Base-by-base conservation (phyloP, 495 filamentous ascomycete species). In the Aspergillus nanangensis region DNA sequence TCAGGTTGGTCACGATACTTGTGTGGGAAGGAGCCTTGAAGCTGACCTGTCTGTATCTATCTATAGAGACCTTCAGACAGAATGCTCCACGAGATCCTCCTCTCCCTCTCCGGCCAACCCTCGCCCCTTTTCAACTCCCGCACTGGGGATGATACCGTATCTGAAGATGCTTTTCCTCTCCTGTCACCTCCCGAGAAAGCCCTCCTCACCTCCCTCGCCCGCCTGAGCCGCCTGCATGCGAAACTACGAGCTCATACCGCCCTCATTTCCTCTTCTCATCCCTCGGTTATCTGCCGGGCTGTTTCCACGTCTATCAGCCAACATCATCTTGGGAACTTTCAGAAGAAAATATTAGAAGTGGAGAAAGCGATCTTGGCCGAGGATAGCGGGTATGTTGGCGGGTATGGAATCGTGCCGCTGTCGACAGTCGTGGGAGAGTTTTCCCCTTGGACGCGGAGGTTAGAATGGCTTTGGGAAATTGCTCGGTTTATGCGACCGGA, bases 31-130 rank as follows among this genome's bases (percentile, higher is more conserved):
- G 21, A 13, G 11, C 29, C 21, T 1, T 17, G 20, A 13, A 43
- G 29, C 10, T 27, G 29, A 29, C 25, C 23, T 45, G 17, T 27
- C 41, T 39, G 46, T 43, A 41, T 41, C 47, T 3, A 36, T 40
- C 19, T 15, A 32, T 48, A 72, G 66, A 33, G 55, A 65, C 37
- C 47, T 51, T 11, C 49, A 58, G 45, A 47, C 67, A 75, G 62
- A 66, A 97, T 97, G 92, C 85, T 97, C 59, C 92, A 97, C 74
- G 93, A 98, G 71, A 84, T 98, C 67, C 79, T 98, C 55, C 84
- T 98, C 61, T 88, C 88, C 59, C 84, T 98, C 63, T 93, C 90
- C 52, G 92, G 92, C 41, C 88, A 95, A 68, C 84, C 88, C 20
- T 96, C 92, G 44, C 82, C 90, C 36, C 80, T 96, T 55, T 85